Evolutionary conservation across 2,329 filamentous ascomycete genomes (phyloP).

Genomic region (Nigrospora sphaerica): DNA sequence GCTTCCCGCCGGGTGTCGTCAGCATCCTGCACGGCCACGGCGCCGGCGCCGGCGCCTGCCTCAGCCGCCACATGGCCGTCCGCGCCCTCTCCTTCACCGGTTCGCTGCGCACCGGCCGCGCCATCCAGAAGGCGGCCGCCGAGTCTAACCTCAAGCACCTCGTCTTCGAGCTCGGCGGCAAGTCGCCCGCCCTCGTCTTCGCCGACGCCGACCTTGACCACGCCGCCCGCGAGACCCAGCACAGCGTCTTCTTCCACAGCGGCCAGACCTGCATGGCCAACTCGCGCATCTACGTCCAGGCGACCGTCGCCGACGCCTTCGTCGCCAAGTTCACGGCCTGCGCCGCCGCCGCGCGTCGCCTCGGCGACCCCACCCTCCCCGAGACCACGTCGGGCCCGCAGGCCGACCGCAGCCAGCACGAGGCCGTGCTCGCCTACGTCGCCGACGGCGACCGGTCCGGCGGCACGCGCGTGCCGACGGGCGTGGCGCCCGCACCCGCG

Average conservation of each 20-base stretch:
- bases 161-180: constrained; percentile 62
- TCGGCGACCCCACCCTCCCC: constrained; percentile 26
- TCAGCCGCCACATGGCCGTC: constrained; percentile 61
- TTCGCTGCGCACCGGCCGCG: constrained; percentile 60
- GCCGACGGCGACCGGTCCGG: constrained; percentile 33
- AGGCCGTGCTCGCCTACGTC: constrained; percentile 36
- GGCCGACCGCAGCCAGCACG: constrained; percentile 42
- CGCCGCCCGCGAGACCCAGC: constrained; percentile 45
- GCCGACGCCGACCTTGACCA: constrained; percentile 58
- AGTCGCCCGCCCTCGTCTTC: constrained; percentile 58
- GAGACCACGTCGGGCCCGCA: constrained; percentile 35
- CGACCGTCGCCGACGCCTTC: constrained; percentile 46
- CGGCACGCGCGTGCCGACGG: constrained; percentile 11
- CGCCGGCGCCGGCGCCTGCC: constrained; percentile 55
- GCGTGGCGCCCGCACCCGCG: constrained; percentile 6
- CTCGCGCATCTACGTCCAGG: constrained; percentile 50
- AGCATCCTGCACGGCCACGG: constrained; percentile 67
- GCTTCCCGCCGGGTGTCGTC: constrained; percentile 68
- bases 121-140: constrained; percentile 67
- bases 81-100: constrained; percentile 75
- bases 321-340: constrained; percentile 46
- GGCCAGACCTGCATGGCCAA: constrained; percentile 56
- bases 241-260: constrained; percentile 42
- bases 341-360: constrained; percentile 29
- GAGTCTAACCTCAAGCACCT: constrained; percentile 58